These are phyloP conservation scores for Panus rudis DNA, from an alignment of 768 basidiomycete genomes.

Conservation along the genomic window DNA sequence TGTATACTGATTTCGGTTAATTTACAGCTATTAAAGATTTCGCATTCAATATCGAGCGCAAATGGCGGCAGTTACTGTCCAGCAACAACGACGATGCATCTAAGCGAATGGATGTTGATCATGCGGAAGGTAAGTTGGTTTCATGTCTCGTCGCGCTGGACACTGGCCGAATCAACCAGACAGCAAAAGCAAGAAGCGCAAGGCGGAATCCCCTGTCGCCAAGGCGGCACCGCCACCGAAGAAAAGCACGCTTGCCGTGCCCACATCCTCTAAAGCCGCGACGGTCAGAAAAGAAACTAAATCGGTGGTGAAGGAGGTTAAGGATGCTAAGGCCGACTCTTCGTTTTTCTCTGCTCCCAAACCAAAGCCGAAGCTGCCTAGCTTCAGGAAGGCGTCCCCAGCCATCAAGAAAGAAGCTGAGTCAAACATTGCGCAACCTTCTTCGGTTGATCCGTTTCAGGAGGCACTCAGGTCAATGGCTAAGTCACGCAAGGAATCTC, in stretches of 20 bases:
- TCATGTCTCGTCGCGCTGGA: slow-evolving; percentile 14
- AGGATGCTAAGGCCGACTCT: slow-evolving; percentile 79
- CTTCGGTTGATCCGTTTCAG: slow-evolving; percentile 74
- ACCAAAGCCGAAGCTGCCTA: slow-evolving; percentile 76
- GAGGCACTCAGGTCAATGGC: slow-evolving; percentile 79
- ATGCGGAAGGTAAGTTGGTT: slow-evolving; percentile 53
- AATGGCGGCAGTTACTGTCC: slow-evolving; percentile 64
- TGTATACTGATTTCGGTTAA: too few species aligned
- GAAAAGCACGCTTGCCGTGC: slow-evolving; percentile 48
- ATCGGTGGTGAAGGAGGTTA: slow-evolving; percentile 35
- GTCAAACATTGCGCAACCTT: slow-evolving; percentile 64
- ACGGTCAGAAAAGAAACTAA: slow-evolving; percentile 54
- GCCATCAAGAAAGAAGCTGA: slow-evolving; percentile 44
- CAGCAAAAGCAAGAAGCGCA: slow-evolving; percentile 66
- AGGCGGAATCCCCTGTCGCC: slow-evolving; percentile 45
- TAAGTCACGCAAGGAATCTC: slow-evolving; percentile 56
- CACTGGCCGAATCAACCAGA: slow-evolving; percentile 33
- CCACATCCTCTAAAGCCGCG: slow-evolving; percentile 32
- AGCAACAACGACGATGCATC: slow-evolving; percentile 32
- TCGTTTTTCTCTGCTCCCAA: slow-evolving; percentile 88
- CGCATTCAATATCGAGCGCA: slow-evolving; percentile 80
- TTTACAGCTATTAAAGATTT: slow-evolving; percentile 88
- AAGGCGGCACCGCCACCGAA: slow-evolving; percentile 52
- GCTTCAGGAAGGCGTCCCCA: slow-evolving; percentile 72
- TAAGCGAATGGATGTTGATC: slow-evolving; percentile 29